Conservation (phyloP, 371 early-diverging fungal genomes). For the Apophysomyces sp. region DNA sequence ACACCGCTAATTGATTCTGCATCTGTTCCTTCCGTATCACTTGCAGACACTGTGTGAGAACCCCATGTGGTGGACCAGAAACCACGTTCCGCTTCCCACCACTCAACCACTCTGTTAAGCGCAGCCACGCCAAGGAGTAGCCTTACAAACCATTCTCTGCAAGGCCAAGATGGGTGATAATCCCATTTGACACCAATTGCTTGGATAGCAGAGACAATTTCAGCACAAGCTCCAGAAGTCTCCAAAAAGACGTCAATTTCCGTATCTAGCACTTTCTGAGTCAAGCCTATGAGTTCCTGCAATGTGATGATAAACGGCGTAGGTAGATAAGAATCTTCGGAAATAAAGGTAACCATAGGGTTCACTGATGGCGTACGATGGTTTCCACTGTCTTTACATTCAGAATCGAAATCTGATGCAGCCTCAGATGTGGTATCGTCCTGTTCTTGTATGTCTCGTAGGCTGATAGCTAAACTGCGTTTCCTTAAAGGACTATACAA, state of each 20-base stretch:
- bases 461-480: not conserved
- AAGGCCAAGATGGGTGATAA: constrained; percentile 57
- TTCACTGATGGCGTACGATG: not conserved
- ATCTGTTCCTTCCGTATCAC: constrained; percentile 25
- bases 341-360: constrained; percentile 46
- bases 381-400: not conserved
- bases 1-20: constrained; percentile 23
- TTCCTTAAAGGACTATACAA: not conserved
- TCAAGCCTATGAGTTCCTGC: constrained; percentile 55
- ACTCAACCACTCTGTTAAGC: constrained; percentile 59
- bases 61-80: constrained; percentile 33
- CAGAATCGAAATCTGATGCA: not conserved
- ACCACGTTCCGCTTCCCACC: constrained; percentile 61
- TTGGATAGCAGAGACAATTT: constrained; percentile 48
- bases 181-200: constrained; percentile 54
- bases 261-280: constrained; percentile 59
- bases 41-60: constrained; percentile 3
- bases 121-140: constrained; percentile 57
- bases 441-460: not conserved
- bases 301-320: constrained; percentile 62
- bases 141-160: constrained; percentile 57
- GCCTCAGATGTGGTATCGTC: not conserved
- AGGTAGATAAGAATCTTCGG: constrained; percentile 61
- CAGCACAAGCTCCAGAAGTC: constrained; percentile 48
- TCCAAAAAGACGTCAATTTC: constrained; percentile 52